Conservation (phyloP, 495 filamentous ascomycete species). For the Ascobolus immersus region DNA sequence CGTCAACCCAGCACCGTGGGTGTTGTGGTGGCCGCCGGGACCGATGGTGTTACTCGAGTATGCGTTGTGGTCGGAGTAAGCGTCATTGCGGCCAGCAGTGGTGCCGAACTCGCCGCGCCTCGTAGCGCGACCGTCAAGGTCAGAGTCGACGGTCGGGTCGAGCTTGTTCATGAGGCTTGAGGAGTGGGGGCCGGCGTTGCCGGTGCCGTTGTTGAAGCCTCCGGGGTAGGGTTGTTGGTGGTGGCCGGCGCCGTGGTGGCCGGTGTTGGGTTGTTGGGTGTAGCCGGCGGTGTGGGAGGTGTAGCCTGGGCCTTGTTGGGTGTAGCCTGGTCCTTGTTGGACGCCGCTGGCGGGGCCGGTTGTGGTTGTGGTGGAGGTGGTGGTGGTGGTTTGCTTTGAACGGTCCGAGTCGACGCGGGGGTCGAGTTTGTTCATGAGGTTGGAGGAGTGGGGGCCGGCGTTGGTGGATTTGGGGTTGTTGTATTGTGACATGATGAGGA, state of each 20-base stretch:
- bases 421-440: constrained; percentile 24
- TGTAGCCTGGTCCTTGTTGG: constrained; percentile 4
- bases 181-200: constrained; percentile 16
- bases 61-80: no score
- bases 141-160: constrained; percentile 26
- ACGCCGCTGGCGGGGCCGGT: constrained; percentile 9
- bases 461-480: constrained; percentile 4
- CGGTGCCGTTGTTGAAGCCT: no score
- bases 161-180: constrained; percentile 20
- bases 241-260: constrained; percentile 26
- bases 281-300: constrained; percentile 20
- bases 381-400: constrained; percentile 23
- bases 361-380: constrained; percentile 11
- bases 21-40: constrained; percentile 8
- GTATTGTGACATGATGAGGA: no score
- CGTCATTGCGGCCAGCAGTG: no score
- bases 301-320: constrained; percentile 7
- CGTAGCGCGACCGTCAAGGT: no score
- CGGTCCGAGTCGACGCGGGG: constrained; percentile 25
- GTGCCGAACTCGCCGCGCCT: constrained; percentile 20
- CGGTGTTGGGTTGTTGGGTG: constrained; percentile 20
- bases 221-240: constrained; percentile 17
- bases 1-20: not conserved
- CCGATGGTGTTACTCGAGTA: no score
- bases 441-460: constrained; percentile 18